Conservation (phyloP, 768 basidiomycete species). For the Psilocybe azurescens region DNA sequence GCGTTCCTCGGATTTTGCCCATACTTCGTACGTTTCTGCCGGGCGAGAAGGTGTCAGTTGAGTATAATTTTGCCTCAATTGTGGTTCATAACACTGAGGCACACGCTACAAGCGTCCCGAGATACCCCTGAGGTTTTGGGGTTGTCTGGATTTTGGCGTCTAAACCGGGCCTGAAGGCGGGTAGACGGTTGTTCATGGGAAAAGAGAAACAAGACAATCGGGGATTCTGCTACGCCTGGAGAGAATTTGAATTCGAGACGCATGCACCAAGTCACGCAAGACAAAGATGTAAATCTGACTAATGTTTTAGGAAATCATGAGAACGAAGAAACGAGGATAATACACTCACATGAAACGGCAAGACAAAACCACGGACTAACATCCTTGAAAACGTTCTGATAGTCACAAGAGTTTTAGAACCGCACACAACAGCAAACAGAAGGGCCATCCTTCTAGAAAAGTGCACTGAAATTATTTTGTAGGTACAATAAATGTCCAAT, state of each 20-base stretch:
- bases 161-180: conserved; percentile 4
- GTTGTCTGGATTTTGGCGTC: conserved; percentile 1
- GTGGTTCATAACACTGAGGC: background rate
- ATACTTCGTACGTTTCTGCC: conserved; percentile 8
- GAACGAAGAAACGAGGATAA: background rate
- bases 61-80: conserved; percentile 3
- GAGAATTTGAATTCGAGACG: background rate
- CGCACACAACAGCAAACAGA: background rate
- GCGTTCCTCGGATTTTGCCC: conserved; percentile 10
- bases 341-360: conserved; percentile 4
- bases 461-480: conserved; percentile 1
- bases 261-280: background rate
- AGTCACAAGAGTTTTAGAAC: background rate
- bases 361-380: background rate
- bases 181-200: conserved; percentile 10
- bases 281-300: background rate
- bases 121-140: conserved; percentile 2
- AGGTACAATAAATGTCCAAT: background rate
- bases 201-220: background rate
- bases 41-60: conserved; percentile 1
- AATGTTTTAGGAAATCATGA: background rate
- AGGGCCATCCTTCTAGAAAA: background rate
- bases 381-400: background rate
- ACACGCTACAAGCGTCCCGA: conserved; percentile 3
- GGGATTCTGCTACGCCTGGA: background rate